These are phyloP conservation scores for Groenewaldozyma auringiensis DNA, from an alignment of 1,139 yeast species.

Conservation along the genomic window DNA sequence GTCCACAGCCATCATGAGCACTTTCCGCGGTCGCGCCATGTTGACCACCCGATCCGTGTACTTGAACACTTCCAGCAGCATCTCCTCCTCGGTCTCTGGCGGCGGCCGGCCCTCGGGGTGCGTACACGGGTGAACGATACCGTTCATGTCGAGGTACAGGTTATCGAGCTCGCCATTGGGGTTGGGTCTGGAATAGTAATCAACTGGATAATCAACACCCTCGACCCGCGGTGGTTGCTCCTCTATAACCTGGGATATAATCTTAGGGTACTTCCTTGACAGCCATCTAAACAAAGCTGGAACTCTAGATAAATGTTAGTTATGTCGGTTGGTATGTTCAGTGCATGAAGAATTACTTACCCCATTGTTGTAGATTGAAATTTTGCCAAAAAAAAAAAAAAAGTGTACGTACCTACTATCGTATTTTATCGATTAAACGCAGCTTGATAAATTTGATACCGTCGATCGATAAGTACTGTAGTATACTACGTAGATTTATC, in stretches of 20 bases:
- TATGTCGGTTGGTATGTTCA: neutral
- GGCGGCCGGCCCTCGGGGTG: conserved; percentile 94
- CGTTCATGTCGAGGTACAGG: conserved; percentile 89
- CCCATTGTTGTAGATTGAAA: neutral
- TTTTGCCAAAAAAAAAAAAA: neutral
- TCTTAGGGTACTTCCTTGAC: conserved; percentile 87
- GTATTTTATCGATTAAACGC: neutral
- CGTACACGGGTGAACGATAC: conserved; percentile 95
- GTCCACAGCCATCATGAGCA: conserved; percentile 87
- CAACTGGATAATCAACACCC: conserved; percentile 53
- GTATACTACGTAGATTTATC: no score
- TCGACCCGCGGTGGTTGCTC: conserved; percentile 48
- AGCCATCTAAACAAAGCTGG: conserved; percentile 98
- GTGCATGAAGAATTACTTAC: neutral
- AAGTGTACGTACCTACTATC: neutral
- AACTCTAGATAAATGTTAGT: conserved; percentile 42
- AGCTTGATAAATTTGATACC: no score
- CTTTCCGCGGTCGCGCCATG: conserved; percentile 93
- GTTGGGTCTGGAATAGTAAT: conserved; percentile 62
- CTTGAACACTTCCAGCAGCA: conserved; percentile 83
- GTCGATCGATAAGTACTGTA: no score
- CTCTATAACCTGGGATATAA: conserved; percentile 82
- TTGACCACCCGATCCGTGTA: conserved; percentile 83
- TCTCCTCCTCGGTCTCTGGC: conserved; percentile 90
- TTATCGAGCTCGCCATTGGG: conserved; percentile 96